A percentile compares a stretch with the other conserved stretches of the same genome.
These are phyloP conservation scores for Aspergillus sp. DNA, from an alignment of 2,329 filamentous ascomycete species.

Conservation along the genomic window DNA sequence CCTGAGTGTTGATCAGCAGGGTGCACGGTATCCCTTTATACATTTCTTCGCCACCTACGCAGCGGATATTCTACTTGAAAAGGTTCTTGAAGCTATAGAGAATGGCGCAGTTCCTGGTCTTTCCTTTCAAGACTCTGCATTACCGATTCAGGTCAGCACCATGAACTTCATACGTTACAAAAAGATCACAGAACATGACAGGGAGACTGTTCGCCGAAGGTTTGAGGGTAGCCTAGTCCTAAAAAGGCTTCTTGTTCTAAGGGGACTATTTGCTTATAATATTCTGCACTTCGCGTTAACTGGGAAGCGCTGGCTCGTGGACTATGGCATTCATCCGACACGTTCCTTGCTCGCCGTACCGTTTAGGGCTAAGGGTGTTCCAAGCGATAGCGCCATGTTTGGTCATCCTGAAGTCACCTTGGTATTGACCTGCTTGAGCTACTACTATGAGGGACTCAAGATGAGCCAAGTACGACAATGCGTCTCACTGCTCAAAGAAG, in stretches of 20 bases:
- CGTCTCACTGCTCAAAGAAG: constrained; percentile 54
- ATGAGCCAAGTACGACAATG: constrained; percentile 54
- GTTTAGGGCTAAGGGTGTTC: constrained; percentile 63
- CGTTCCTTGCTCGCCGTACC: constrained; percentile 59
- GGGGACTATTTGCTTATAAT: constrained; percentile 58
- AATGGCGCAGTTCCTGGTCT: constrained; percentile 24
- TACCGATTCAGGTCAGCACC: constrained; percentile 16
- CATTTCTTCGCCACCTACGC: constrained; percentile 25
- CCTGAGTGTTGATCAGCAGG: constrained; percentile 22
- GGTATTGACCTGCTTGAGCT: constrained; percentile 58
- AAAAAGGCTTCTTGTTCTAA: constrained; percentile 30
- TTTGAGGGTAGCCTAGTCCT: constrained; percentile 11
- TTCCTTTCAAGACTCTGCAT: constrained; percentile 25
- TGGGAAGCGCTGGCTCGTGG: constrained; percentile 66
- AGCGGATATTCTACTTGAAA: constrained; percentile 14
- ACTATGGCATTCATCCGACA: constrained; percentile 61
- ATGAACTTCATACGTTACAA: constrained; percentile 20
- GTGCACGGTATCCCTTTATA: constrained; percentile 26
- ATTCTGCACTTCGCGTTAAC: constrained; percentile 58
- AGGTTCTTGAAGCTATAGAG: constrained; percentile 20
- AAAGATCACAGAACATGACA: neutral
- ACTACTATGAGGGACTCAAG: constrained; percentile 61
- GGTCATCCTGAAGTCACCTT: constrained; percentile 65
- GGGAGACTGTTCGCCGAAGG: neutral
- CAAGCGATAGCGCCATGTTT: constrained; percentile 61